These are phyloP conservation scores for Erysimum cheiri DNA, from an alignment of 441 rosid species.

Conservation along the genomic window DNA sequence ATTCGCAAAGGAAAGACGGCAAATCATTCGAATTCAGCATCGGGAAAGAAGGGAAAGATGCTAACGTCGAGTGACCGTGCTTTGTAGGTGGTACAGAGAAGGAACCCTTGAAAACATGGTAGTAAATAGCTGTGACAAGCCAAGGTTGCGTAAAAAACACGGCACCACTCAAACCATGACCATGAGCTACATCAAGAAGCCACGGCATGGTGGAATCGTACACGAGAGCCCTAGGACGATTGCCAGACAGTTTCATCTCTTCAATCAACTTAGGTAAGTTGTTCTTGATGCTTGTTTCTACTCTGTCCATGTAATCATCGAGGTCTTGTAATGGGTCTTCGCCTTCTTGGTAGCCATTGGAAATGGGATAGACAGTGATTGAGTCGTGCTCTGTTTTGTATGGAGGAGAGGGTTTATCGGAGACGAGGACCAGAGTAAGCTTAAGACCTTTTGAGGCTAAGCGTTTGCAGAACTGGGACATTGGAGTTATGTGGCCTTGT, in stretches of 20 bases:
- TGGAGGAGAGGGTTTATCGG: slow-evolving; percentile 40
- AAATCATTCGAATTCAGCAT: slow-evolving; percentile 55
- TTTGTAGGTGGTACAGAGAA: slow-evolving; percentile 38
- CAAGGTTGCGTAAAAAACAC: slow-evolving; percentile 52
- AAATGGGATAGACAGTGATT: slow-evolving; percentile 48
- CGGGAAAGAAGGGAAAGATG: slow-evolving; percentile 50
- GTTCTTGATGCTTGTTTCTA: slow-evolving; percentile 31
- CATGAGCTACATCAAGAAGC: slow-evolving; percentile 50
- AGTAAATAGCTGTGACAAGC: slow-evolving; percentile 48
- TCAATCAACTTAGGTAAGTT: slow-evolving; percentile 37
- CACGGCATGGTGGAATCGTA: slow-evolving; percentile 53
- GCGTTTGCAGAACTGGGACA: slow-evolving; percentile 65
- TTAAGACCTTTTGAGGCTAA: slow-evolving; percentile 53
- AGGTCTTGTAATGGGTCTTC: slow-evolving; percentile 36
- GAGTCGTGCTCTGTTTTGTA: slow-evolving; percentile 33
- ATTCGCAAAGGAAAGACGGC: slow-evolving; percentile 58
- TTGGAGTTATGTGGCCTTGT: slow-evolving; percentile 71
- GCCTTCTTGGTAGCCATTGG: slow-evolving; percentile 42
- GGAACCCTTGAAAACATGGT: slow-evolving; percentile 41
- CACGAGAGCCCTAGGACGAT: slow-evolving; percentile 39
- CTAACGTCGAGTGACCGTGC: slow-evolving; percentile 40
- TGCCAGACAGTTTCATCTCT: slow-evolving; percentile 24
- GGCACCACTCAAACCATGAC: slow-evolving; percentile 38
- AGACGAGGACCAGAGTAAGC: slow-evolving; percentile 45
- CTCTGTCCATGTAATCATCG: slow-evolving; percentile 37